Evolutionary conservation across 2,329 filamentous ascomycete species (phyloP), one percentile per base, ranked within the genome.

Genomic region (Lecanosticta acicola): DNA sequence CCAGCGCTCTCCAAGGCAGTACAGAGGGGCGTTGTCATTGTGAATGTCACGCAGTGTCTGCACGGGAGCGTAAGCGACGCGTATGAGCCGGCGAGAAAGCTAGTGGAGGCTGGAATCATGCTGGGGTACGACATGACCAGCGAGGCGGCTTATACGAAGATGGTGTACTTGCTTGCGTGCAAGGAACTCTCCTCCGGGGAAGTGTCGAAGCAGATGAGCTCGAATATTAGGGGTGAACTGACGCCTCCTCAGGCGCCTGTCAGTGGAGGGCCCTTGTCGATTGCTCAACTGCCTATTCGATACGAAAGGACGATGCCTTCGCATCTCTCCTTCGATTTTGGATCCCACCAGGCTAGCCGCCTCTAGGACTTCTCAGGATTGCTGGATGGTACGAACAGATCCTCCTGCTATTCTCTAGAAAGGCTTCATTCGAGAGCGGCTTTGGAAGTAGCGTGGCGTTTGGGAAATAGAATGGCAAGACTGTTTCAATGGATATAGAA

Each of bases 101-200:
- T 84, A 33, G 78, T 95, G 14, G 87, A 87, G 32, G 87, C 87
- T 2, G 90, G 90, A 26, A 87, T 96, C 39, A 87, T 94, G 24
- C 90, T 93, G 55, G 90, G 90, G 4, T 80, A 90, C 55, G 89
- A 94, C 61, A 76, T 95, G 68, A 96, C 90, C 0, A 85, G 85
- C 17, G 90, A 96, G 70, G 90, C 87, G 2, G 90, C 90, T 4
- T 78, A 95, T 56, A 93, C 90, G 16, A 96, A 96, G 67, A 76
- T 96, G 20, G 87, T 87, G 1, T 94, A 94, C 65, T 77, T 95
- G 2, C 77, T 95, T 14, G 85, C 86, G 43, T 20, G 81, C 84
- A 1, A 75, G 77, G 0, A 74, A 78, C n/a, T n/a, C n/a, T n/a
- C n/a, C n/a, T n/a, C n/a, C 5, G 71, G 76, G 43, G 82, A 87